These are phyloP conservation scores for Pichia gijzeniarum DNA, from an alignment of 805 yeast genomes.

Conservation along the genomic window DNA sequence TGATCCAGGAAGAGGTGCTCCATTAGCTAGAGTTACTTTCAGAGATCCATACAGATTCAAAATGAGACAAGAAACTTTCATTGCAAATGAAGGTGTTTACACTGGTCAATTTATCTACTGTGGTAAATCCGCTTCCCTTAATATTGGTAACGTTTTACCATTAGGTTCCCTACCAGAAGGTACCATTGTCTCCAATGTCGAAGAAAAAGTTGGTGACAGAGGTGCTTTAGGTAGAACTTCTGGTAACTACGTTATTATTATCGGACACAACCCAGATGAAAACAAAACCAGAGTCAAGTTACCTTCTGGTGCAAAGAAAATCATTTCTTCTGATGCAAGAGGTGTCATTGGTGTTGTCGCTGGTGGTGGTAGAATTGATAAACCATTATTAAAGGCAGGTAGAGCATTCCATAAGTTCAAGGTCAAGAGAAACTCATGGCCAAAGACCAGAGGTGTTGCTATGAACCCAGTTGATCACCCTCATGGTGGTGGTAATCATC, in stretches of 20 bases:
- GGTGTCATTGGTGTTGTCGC: constrained; percentile 99
- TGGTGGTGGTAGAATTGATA: constrained; percentile 99
- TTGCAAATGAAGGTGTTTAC: constrained; percentile 99
- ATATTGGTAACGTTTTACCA: constrained; percentile 95
- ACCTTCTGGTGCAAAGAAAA: constrained; percentile 98
- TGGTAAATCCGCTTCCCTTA: constrained; percentile 96
- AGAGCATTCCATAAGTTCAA: constrained; percentile 99
- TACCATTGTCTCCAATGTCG: constrained; percentile 97
- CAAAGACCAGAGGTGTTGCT: constrained; percentile 99
- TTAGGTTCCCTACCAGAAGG: constrained; percentile 98
- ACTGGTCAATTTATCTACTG: constrained; percentile 99
- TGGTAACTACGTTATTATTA: constrained; percentile 98
- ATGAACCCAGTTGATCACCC: constrained; percentile 99
- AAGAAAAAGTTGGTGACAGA: constrained; percentile 98
- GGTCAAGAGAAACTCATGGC: constrained; percentile 99
- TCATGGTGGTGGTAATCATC: constrained; percentile 99
- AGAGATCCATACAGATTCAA: constrained; percentile 99
- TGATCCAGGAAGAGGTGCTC: constrained; percentile 99
- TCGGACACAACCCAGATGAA: constrained; percentile 99
- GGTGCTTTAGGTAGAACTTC: constrained; percentile 99
- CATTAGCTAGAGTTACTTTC: constrained; percentile 97
- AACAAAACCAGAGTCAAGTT: constrained; percentile 98
- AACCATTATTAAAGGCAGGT: constrained; percentile 99
- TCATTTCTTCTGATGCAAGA: constrained; percentile 92
- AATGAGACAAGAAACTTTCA: constrained; percentile 96